A percentile compares a stretch with the other conserved stretches of the same genome.
Conservation (phyloP, 192 early-diverging fungal genomes). For the Umbelopsis sp. region DNA sequence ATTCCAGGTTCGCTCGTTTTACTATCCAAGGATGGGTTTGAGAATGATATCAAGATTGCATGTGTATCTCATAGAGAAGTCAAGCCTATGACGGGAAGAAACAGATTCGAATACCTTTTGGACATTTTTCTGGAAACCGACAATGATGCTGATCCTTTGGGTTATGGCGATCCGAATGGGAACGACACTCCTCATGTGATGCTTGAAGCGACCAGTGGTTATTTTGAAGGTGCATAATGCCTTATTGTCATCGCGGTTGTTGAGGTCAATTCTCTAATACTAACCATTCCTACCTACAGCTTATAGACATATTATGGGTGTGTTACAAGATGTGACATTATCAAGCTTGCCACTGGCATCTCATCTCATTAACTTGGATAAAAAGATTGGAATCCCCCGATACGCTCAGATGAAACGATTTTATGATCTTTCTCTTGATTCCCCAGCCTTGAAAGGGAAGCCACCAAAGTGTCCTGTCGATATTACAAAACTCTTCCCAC, state of each 20-base stretch:
- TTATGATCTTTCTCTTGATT: constrained; percentile 23
- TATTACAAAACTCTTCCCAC: constrained; percentile 19
- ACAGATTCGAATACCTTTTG: constrained; percentile 34
- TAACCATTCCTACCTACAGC: constrained; percentile 31
- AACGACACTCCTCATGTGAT: constrained; percentile 35
- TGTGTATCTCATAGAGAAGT: constrained; percentile 50
- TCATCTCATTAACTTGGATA: constrained; percentile 43
- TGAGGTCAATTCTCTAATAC: background rate
- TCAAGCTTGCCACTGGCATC: constrained; percentile 41
- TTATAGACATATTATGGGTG: constrained; percentile 50
- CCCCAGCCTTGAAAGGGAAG: background rate
- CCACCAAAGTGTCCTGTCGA: constrained; percentile 15
- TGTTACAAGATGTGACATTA: constrained; percentile 44
- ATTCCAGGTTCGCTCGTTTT: constrained; percentile 57
- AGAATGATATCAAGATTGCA: constrained; percentile 45
- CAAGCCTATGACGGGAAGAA: constrained; percentile 42
- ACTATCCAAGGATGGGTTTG: constrained; percentile 51
- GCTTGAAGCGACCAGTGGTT: constrained; percentile 41
- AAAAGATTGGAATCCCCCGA: constrained; percentile 34
- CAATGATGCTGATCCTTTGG: constrained; percentile 28
- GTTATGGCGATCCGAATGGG: constrained; percentile 27
- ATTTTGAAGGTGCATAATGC: constrained; percentile 43
- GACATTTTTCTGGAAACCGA: constrained; percentile 33
- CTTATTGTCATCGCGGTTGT: background rate
- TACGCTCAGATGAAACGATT: constrained; percentile 33